Evolutionary conservation across 352 stramenopile species (phyloP).

Genomic region (Globisporangium rhizosaccharum): DNA sequence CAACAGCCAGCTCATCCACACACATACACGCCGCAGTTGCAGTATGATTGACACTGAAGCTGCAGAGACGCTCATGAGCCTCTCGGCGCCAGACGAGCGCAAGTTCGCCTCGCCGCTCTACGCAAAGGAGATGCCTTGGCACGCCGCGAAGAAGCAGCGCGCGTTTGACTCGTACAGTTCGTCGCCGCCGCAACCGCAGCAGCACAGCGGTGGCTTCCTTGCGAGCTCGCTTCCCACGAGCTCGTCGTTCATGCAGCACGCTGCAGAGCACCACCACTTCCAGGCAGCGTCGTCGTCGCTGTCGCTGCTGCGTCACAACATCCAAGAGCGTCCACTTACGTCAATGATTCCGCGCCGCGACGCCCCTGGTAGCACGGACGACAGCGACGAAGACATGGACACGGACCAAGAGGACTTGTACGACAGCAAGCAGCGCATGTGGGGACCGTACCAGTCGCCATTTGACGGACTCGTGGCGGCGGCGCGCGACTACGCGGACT

Average conservation of each 20-base stretch:
- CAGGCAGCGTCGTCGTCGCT: conserved; percentile 19
- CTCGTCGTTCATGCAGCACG: conserved; percentile 41
- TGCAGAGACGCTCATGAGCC: conserved; percentile 75
- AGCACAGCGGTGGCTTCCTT: conserved; percentile 20
- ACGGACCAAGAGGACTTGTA: conserved; percentile 56
- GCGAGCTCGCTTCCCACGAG: conserved; percentile 46
- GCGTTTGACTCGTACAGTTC: conserved; percentile 13
- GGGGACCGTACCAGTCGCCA: conserved; percentile 44
- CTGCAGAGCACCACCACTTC: conserved; percentile 11
- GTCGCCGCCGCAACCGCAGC: conserved; percentile 1
- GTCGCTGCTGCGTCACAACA: conserved; percentile 44
- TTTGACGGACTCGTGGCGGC: conserved; percentile 69
- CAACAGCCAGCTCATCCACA: background rate
- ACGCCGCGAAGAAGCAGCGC: conserved; percentile 20
- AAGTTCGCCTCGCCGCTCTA: conserved; percentile 59
- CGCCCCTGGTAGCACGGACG: conserved; percentile 26
- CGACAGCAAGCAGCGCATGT: conserved; percentile 27
- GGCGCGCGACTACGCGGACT: conserved; percentile 26
- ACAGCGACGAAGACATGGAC: conserved; percentile 41
- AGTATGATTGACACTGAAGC: conserved; percentile 68
- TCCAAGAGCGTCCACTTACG: conserved; percentile 60
- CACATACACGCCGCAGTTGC: background rate
- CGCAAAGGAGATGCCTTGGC: conserved; percentile 47
- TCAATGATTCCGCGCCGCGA: conserved; percentile 54
- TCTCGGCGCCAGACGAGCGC: conserved; percentile 70